These are phyloP conservation scores for Detonula confervacea DNA, from an alignment of 352 stramenopile species.

Conservation along the genomic window DNA sequence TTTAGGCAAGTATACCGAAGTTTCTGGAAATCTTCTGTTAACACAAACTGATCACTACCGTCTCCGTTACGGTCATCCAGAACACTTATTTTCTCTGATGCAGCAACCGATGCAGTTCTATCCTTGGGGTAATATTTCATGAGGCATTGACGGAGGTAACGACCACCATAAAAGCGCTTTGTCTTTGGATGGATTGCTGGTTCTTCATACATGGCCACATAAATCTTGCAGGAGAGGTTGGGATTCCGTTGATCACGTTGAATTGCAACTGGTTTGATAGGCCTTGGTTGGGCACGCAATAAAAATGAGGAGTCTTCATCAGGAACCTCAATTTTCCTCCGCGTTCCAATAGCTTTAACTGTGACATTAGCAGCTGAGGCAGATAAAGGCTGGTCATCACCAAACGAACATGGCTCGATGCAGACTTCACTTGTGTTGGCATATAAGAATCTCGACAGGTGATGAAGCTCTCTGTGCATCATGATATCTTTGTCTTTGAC, in stretches of 20 bases:
- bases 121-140: slow-evolving; percentile 83
- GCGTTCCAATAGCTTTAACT: slow-evolving; percentile 48
- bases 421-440: slow-evolving; percentile 75
- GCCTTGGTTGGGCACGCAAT: slow-evolving; percentile 64
- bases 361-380: slow-evolving; percentile 51
- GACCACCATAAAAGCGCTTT: slow-evolving; percentile 63
- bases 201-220: slow-evolving; percentile 82
- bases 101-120: slow-evolving; percentile 67
- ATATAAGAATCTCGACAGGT: slow-evolving; percentile 77
- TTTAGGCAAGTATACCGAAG: slow-evolving; percentile 53
- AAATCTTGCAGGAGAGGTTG: slow-evolving; percentile 78
- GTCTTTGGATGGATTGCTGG: slow-evolving; percentile 59
- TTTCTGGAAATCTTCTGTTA: slow-evolving; percentile 56
- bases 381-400: slow-evolving; percentile 36
- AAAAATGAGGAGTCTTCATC: slow-evolving; percentile 87
- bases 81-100: slow-evolving; percentile 65
- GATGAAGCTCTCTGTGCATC: slow-evolving; percentile 77
- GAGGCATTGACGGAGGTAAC: slow-evolving; percentile 76
- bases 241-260: slow-evolving; percentile 78
- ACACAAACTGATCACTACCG: slow-evolving; percentile 22
- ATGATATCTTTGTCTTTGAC: slow-evolving; percentile 61
- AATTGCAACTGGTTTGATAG: slow-evolving; percentile 72
- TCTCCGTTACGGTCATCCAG: slow-evolving; percentile 67
- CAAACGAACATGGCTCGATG: slow-evolving; percentile 52
- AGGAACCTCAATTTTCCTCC: slow-evolving; percentile 78